Evolutionary conservation across 139 green algal species (phyloP).

Genomic region (Asterochloris erici): DNA sequence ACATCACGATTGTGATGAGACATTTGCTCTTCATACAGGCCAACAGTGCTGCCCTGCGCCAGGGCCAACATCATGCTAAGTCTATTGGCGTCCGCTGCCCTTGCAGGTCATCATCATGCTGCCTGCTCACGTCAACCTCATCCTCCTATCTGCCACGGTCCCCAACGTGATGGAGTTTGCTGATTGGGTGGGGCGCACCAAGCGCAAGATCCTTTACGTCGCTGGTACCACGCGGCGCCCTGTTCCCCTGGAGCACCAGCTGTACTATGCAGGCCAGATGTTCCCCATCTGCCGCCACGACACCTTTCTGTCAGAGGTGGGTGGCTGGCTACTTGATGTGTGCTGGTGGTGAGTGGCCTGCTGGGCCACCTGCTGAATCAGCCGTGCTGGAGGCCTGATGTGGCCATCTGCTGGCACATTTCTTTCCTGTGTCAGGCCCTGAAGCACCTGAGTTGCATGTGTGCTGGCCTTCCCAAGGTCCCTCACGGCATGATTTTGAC

Average conservation of each 20-base stretch:
- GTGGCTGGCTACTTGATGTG: neutral
- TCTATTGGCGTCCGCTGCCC: conserved; percentile 14
- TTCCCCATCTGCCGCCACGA: conserved; percentile 65
- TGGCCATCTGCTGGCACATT: neutral
- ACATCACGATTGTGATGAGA: no score
- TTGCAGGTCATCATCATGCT: conserved; percentile 99
- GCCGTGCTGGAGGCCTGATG: no score
- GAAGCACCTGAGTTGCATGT: no score
- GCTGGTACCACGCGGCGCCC: conserved; percentile 84
- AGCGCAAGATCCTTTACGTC: conserved; percentile 83
- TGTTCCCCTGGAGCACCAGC: conserved; percentile 90
- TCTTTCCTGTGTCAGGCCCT: neutral
- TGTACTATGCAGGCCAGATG: conserved; percentile 85
- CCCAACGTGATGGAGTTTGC: conserved; percentile 98
- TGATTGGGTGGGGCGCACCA: conserved; percentile 95
- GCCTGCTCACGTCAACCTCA: conserved; percentile 85
- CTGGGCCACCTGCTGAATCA: no score
- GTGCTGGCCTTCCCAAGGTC: no score
- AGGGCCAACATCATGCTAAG: no score
- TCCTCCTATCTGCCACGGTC: conserved; percentile 95
- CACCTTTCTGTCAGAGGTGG: conserved; percentile 30
- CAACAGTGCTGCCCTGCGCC: no score
- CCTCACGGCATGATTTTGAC: no score
- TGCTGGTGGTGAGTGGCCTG: neutral
- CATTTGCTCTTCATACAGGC: no score